Base-by-base conservation (phyloP, 352 stramenopile species). In the Elongisporangium senticosum region DNA sequence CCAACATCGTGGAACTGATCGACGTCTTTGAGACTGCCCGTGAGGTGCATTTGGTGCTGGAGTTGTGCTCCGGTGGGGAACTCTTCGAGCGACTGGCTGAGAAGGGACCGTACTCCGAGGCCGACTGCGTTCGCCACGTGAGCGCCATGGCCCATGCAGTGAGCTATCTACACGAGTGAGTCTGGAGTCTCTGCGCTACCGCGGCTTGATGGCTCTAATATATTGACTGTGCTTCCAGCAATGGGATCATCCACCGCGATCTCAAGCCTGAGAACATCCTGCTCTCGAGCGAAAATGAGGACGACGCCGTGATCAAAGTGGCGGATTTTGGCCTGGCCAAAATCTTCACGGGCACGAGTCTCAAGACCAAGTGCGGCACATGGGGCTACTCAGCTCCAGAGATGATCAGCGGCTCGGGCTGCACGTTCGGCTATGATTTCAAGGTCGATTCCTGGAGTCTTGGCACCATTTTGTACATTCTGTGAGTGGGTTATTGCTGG, bases 381-480 rank as follows among this genome's bases (percentile, higher is more conserved):
- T 90, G 81, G 81, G 82, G 78, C 3, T 93, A 90, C 59, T 91
- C 83, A 2, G 86, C 84, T 0, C 86, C 86, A 0, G 86, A 93
- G 68, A 94, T 95, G 83, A 90, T 94, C 57, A 89, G 72, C 14
- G 84, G 84, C 3, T 89, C 79, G 6, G 81, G 71, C 13, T 62
- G 78, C 7, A 64, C 69, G 15, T 93, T 93, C 50, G 78, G 80
- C 10, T 95, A 93, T 60, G 81, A 93, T 58, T 83, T 69, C 37
- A 94, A 94, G 53, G 86, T 94, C 19, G 86, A 95, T 50, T 89
- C 86, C 33, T 95, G 86, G 86, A 92, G 84, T 61, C 68, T 95
- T n/a, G 86, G 86, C 43, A 90, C 81, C 2, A 91, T 93, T 47
- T 56, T 95, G 51, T 93, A 95, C 65, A 95, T 93, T 67, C 60